phyloP scores from a whole-genome alignment of 2,329 filamentous ascomycete species.

The Dothideomycetes sp. region DNA sequence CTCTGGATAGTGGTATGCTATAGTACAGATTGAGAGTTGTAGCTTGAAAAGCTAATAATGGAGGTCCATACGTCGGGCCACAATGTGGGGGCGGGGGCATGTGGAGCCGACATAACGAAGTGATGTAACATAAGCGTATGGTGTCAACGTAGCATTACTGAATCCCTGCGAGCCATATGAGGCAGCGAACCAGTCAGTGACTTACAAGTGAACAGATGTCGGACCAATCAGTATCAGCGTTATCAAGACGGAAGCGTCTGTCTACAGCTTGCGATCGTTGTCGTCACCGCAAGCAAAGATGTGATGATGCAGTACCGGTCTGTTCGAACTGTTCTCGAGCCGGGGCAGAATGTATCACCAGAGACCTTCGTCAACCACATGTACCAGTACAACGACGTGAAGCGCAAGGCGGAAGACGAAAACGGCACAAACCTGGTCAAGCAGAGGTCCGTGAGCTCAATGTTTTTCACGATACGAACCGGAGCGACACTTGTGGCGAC shows the following conservation, averaged over 20 bases:
- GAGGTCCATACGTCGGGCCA: no score
- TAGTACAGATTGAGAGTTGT: no score
- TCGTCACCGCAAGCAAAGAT: constrained; percentile 14
- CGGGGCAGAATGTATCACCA: constrained; percentile 12
- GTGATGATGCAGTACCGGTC: constrained; percentile 13
- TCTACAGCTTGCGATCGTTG: constrained; percentile 14
- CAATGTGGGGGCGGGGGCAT: no score
- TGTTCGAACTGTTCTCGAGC: constrained; percentile 8
- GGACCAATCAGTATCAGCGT: no score
- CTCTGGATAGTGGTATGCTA: no score
- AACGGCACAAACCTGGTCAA: background rate
- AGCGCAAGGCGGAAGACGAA: background rate
- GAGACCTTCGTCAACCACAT: constrained; percentile 1
- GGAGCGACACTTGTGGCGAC: background rate
- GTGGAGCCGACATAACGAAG: no score
- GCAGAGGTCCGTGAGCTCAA: background rate
- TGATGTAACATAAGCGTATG: no score
- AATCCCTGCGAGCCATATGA: no score
- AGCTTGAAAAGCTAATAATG: no score
- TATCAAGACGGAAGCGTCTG: constrained; percentile 14
- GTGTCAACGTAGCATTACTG: no score
- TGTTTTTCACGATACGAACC: background rate
- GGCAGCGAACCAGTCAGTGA: no score
- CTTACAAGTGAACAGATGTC: no score
- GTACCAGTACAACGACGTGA: background rate